Percentiles rank a stretch among this genome's conserved stretches.
Evolutionary conservation across 2,329 filamentous ascomycete species (phyloP).

Genomic region (Neoscytalidium dimidiatum): DNA sequence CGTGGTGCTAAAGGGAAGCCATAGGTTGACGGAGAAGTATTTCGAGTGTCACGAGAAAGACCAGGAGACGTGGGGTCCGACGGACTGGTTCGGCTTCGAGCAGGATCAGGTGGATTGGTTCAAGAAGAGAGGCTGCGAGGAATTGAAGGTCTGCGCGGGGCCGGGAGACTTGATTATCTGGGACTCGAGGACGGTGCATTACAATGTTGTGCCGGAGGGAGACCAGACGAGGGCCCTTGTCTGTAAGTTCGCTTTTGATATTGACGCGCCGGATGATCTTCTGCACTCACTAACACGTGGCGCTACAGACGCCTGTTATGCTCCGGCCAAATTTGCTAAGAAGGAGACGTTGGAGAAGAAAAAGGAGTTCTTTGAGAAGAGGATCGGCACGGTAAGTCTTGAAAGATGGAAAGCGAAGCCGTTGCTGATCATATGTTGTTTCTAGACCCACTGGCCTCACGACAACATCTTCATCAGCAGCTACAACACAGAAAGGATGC

Average conservation of each 20-base stretch:
- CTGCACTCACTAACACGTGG: neutral
- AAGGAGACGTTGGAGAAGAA: conserved; percentile 23
- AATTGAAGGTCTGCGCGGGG: conserved; percentile 43
- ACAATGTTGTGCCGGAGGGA: conserved; percentile 33
- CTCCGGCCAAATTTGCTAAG: conserved; percentile 7
- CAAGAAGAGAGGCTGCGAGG: conserved; percentile 39
- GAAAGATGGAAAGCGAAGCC: too few species aligned
- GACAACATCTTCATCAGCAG: conserved; percentile 5
- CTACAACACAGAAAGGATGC: neutral
- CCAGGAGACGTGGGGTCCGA: conserved; percentile 32
- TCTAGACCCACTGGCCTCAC: conserved; percentile 17
- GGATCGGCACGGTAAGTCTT: conserved; percentile 6
- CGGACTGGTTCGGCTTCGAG: conserved; percentile 47
- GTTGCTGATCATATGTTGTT: too few species aligned
- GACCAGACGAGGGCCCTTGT: conserved; percentile 25
- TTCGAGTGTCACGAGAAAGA: conserved; percentile 31
- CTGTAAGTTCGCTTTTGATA: neutral
- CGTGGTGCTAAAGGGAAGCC: conserved; percentile 47
- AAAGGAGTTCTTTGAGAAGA: conserved; percentile 23
- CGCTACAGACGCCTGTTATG: conserved; percentile 3
- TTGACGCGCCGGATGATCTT: too few species aligned
- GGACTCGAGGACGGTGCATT: conserved; percentile 53
- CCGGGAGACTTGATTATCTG: conserved; percentile 49
- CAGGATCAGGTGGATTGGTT: conserved; percentile 49
- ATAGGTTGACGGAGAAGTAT: conserved; percentile 47